These are phyloP conservation scores for Pichia sp. DNA, from an alignment of 1,139 yeast genomes.

Conservation along the genomic window DNA sequence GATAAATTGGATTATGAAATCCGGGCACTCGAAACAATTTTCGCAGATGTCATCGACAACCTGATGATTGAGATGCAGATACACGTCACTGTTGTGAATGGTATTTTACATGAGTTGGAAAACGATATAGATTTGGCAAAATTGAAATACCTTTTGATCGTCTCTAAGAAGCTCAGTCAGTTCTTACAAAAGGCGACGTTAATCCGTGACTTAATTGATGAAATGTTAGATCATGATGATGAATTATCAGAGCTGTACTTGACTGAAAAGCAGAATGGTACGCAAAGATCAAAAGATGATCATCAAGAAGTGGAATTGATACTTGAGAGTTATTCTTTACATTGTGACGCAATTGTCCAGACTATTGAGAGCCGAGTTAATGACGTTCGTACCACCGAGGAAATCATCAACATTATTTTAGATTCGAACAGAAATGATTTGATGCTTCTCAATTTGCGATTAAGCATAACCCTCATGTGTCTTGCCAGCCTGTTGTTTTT, in stretches of 20 bases:
- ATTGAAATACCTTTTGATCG: constrained; percentile 72
- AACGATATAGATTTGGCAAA: constrained; percentile 80
- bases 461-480: constrained; percentile 62
- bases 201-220: constrained; percentile 82
- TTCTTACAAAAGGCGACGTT: constrained; percentile 81
- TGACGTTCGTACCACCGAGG: constrained; percentile 76
- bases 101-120: constrained; percentile 76
- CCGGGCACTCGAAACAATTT: constrained; percentile 82
- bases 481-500: constrained; percentile 58
- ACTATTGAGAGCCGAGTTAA: constrained; percentile 66
- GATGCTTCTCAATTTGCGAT: constrained; percentile 67
- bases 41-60: constrained; percentile 78
- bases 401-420: constrained; percentile 70
- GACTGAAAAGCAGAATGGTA: constrained; percentile 39
- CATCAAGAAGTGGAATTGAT: constrained; percentile 72
- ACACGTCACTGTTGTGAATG: constrained; percentile 70
- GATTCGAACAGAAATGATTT: constrained; percentile 77
- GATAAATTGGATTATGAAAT: constrained; percentile 61
- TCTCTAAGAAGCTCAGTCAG: constrained; percentile 74
- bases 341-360: constrained; percentile 77
- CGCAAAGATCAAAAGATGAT: constrained; percentile 36
- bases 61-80: constrained; percentile 80
- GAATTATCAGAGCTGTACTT: constrained; percentile 67
- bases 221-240: constrained; percentile 80
- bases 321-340: constrained; percentile 69